Evolutionary conservation across 78 protist genomes (phyloP).

Genomic region (Dictyostelium purpureum): DNA sequence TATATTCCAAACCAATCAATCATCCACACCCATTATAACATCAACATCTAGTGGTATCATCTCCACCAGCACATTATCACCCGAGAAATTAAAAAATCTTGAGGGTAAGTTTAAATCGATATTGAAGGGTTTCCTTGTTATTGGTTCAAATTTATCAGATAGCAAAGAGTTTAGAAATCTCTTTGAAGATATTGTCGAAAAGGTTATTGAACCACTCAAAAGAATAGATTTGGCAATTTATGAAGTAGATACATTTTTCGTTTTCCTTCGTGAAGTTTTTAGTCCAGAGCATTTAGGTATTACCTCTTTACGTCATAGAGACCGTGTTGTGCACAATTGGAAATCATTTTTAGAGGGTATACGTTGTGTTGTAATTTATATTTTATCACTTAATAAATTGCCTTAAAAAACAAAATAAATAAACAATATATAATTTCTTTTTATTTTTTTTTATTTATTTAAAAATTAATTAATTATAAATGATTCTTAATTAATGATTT

Average conservation of each 20-base stretch:
- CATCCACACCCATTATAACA: not conserved
- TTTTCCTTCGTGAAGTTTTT: constrained; percentile 20
- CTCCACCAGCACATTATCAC: not conserved
- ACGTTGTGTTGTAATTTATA: constrained; percentile 29
- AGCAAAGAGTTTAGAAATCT: constrained; percentile 74
- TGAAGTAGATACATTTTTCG: constrained; percentile 51
- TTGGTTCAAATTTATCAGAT: constrained; percentile 57
- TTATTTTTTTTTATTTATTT: no score
- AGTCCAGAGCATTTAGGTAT: constrained; percentile 32
- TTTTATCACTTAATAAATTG: no score
- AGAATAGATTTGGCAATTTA: constrained; percentile 30
- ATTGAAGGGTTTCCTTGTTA: constrained; percentile 51
- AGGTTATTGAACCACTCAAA: constrained; percentile 60
- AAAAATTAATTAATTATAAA: no score
- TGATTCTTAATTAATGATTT: no score
- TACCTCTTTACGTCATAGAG: constrained; percentile 31
- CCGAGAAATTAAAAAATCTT: constrained; percentile 25
- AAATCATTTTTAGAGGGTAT: constrained; percentile 61
- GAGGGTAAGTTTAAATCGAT: constrained; percentile 47
- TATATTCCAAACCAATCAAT: not conserved
- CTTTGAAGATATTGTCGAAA: constrained; percentile 73
- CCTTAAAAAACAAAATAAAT: no score
- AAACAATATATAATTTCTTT: no score
- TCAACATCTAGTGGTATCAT: not conserved
- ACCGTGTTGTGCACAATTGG: constrained; percentile 63